Evolutionary conservation across 306 rosid genomes (phyloP).

Genomic region (Cyclanthera cordifolia): DNA sequence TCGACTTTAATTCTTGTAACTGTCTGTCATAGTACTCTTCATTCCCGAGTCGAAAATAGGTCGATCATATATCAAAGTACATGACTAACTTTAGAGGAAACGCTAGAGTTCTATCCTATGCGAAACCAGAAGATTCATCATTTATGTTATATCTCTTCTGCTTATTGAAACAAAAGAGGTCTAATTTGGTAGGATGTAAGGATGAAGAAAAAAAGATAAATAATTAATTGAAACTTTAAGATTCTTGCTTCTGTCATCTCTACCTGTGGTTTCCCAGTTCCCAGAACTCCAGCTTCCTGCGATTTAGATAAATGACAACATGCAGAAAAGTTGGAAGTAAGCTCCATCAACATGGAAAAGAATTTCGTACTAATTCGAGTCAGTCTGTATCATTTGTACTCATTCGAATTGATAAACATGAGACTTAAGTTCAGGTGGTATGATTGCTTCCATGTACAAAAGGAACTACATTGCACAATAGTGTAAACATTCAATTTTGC

Average conservation of each 20-base stretch:
- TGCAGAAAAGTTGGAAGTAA: not conserved
- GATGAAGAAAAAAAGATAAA: not conserved
- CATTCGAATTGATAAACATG: not conserved
- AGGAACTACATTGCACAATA: not conserved
- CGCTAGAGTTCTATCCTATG: not conserved
- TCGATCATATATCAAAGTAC: slow-evolving; percentile 9
- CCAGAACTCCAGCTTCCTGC: not conserved
- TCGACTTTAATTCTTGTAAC: slow-evolving; percentile 38
- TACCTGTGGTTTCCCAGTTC: not conserved
- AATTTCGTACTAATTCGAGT: not conserved
- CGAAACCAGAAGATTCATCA: not conserved
- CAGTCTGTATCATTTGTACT: not conserved
- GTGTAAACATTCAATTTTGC: not conserved
- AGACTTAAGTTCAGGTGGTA: not conserved
- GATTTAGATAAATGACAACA: not conserved
- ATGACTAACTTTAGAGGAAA: slow-evolving; percentile 6
- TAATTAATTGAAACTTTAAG: not conserved
- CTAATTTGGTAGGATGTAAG: not conserved
- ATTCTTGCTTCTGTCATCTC: not conserved
- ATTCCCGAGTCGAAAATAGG: not conserved
- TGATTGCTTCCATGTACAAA: not conserved
- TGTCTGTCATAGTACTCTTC: not conserved
- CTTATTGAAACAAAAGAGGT: not conserved
- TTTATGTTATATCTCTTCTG: slow-evolving; percentile 3
- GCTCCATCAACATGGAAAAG: not conserved